Evolutionary conservation across 106 monocot species (phyloP).

Genomic region (Acanthochlamys bracteata): DNA sequence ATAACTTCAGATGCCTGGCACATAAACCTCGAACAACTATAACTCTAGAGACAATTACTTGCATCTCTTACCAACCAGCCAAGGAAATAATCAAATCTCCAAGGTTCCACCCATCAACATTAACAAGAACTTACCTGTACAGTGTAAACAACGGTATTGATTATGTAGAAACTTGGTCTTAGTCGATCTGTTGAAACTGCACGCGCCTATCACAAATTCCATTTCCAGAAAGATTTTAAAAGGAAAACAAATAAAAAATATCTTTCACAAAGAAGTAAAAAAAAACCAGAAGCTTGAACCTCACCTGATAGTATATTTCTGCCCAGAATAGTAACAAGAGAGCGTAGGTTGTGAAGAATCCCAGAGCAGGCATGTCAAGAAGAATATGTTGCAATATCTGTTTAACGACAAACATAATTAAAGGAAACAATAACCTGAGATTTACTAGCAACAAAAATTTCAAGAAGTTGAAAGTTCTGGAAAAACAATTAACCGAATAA

Average conservation of each 20-base stretch:
- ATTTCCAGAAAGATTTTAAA: not conserved
- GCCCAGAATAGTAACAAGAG: conserved; percentile 93
- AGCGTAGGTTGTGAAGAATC: conserved; percentile 90
- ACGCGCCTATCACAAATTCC: conserved; percentile 49
- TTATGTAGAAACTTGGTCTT: conserved; percentile 57
- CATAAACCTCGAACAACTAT: no score
- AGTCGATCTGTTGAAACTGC: conserved; percentile 73
- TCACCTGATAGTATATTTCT: conserved; percentile 94
- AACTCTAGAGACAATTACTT: no score
- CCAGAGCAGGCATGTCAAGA: conserved; percentile 77
- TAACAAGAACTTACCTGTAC: conserved; percentile 59
- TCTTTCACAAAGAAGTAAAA: not conserved
- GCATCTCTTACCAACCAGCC: no score
- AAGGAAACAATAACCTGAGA: not conserved
- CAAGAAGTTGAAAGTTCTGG: not conserved
- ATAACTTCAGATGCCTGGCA: no score
- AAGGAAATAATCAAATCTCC: no score
- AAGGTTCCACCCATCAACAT: no score
- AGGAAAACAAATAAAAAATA: not conserved
- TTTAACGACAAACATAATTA: not conserved
- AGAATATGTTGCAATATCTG: conserved; percentile 79
- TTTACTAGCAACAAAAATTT: not conserved
- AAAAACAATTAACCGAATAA: conserved; percentile 9
- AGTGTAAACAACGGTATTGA: conserved; percentile 60
- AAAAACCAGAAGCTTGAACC: not conserved